These are phyloP conservation scores for Papilionanthe hybrid DNA, from an alignment of 116 monocot species.

Conservation along the genomic window DNA sequence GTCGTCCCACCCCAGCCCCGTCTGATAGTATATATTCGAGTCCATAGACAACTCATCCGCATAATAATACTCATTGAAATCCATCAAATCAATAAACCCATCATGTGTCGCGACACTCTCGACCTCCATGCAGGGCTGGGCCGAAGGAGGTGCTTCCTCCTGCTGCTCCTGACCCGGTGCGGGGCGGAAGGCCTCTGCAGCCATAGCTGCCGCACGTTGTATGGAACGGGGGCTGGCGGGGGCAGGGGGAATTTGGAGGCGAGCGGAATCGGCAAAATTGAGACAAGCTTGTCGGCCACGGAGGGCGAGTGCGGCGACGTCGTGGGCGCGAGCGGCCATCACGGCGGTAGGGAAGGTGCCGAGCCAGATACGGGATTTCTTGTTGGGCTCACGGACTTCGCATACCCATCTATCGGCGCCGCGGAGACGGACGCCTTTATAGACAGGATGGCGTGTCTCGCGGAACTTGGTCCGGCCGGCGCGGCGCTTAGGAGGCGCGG, in stretches of 20 bases:
- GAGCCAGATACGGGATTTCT: conserved; percentile 33
- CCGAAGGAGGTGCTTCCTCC: neutral
- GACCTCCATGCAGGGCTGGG: neutral
- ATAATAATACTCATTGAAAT: conserved; percentile 1
- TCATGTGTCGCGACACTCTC: neutral
- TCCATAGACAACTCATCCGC: neutral
- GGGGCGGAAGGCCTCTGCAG: conserved; percentile 15
- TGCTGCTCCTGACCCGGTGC: neutral
- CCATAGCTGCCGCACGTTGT: conserved; percentile 15
- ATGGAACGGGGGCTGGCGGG: conserved; percentile 7
- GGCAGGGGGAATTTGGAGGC: neutral
- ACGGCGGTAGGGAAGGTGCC: conserved; percentile 28
- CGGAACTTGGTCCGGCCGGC: conserved; percentile 74
- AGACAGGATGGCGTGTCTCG: conserved; percentile 69
- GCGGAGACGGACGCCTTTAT: conserved; percentile 57
- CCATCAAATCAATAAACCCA: neutral
- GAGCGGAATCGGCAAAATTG: conserved; percentile 32
- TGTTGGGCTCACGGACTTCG: conserved; percentile 31
- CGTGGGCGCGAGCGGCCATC: conserved; percentile 38
- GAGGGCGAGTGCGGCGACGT: conserved; percentile 27
- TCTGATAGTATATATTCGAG: neutral
- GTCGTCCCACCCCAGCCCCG: neutral
- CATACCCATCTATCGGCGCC: conserved; percentile 31
- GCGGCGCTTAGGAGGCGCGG: conserved; percentile 48
- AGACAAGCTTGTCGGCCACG: conserved; percentile 24